Conservation (phyloP, 768 basidiomycete genomes). For the Lentinula raphanica region DNA sequence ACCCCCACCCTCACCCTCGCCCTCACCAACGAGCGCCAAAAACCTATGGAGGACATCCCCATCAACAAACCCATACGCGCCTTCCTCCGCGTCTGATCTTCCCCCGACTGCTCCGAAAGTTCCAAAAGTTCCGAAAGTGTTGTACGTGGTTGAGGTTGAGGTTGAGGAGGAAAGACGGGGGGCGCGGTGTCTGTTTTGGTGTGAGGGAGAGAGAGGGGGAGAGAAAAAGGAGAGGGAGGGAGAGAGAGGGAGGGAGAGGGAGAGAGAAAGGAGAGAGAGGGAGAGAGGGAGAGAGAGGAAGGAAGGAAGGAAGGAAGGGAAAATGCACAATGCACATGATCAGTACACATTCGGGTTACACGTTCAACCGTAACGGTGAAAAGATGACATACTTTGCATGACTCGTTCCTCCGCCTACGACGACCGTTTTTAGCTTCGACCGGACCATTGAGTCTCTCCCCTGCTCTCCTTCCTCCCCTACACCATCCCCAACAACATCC, state of each 20-base stretch:
- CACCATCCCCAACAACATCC: too few species aligned
- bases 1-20: conserved; percentile 19
- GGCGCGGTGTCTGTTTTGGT: conserved; percentile 55
- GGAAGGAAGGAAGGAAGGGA: not conserved
- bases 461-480: too few species aligned
- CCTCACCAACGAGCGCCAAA: conserved; percentile 13
- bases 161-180: too few species aligned
- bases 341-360: not conserved
- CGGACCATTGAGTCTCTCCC: too few species aligned
- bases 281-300: not conserved
- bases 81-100: conserved; percentile 52
- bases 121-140: too few species aligned
- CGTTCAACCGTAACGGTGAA: not conserved
- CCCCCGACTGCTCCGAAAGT: too few species aligned
- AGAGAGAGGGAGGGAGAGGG: not conserved
- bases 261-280: conserved; percentile 2
- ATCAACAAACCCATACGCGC: conserved; percentile 77
- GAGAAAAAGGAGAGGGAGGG: not conserved
- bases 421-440: conserved; percentile 19
- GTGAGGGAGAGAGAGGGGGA: not conserved
- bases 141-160: too few species aligned
- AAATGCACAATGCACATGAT: too few species aligned
- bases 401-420: conserved; percentile 43
- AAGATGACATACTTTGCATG: conserved; percentile 51
- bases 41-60: conserved; percentile 73